A percentile compares a stretch with the other conserved stretches of the same genome.
Conservation (phyloP, 23 red algal genomes). For the Gracilaria gracilis region DNA sequence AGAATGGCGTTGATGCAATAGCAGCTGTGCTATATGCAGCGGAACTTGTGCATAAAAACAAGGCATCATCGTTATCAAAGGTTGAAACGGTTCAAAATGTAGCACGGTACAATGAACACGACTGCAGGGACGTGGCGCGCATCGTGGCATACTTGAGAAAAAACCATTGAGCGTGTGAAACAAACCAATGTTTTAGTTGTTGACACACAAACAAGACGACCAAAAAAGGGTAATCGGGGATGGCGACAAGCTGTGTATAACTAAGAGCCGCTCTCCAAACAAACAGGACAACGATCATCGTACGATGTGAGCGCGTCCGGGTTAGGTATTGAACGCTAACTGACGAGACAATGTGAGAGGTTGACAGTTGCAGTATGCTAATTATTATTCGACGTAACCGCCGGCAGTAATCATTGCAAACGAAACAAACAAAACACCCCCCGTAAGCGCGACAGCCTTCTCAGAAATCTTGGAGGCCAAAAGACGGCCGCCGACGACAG, state of each 20-base stretch:
- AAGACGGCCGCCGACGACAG: conserved; percentile 89
- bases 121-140: conserved; percentile 64
- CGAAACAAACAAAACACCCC: conserved; percentile 82
- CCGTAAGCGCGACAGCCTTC: conserved; percentile 76
- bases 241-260: background rate
- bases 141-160: conserved; percentile 59
- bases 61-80: conserved; percentile 18
- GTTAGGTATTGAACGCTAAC: background rate
- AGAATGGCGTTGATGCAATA: conserved; percentile 48
- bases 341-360: too few species aligned
- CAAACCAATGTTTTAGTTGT: conserved; percentile 7
- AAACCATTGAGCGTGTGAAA: conserved; percentile 43
- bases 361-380: too few species aligned
- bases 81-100: conserved; percentile 28
- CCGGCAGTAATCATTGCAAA: conserved; percentile 89
- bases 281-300: background rate
- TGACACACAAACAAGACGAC: conserved; percentile 6
- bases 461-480: conserved; percentile 87
- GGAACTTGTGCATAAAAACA: background rate
- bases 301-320: background rate
- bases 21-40: conserved; percentile 11
- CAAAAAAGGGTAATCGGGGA: conserved; percentile 28
- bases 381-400: conserved; percentile 77
- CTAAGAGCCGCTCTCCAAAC: background rate
- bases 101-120: conserved; percentile 54